phyloP scores from a whole-genome alignment of 2,329 filamentous ascomycete genomes.

The Curvularia sp. region DNA sequence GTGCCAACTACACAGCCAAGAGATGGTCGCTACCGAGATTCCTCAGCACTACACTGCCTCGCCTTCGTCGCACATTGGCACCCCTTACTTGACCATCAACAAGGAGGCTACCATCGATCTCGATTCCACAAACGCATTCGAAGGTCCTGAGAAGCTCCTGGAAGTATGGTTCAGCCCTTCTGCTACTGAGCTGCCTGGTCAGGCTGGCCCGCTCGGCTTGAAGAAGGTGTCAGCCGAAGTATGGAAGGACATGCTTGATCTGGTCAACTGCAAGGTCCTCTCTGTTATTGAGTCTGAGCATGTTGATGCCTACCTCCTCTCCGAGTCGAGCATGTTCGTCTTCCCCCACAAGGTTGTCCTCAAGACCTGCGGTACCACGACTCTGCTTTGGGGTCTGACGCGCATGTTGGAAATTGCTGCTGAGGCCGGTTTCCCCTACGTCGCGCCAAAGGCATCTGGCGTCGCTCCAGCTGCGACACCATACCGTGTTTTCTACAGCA shows the following conservation, averaged over 20 bases:
- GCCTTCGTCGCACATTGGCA: slow-evolving; percentile 76
- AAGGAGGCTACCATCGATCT: slow-evolving; percentile 89
- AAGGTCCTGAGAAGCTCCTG: slow-evolving; percentile 96
- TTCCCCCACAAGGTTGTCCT: slow-evolving; percentile 99
- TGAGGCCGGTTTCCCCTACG: slow-evolving; percentile 86
- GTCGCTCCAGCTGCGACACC: slow-evolving; percentile 81
- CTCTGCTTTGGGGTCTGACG: slow-evolving; percentile 84
- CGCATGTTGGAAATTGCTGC: slow-evolving; percentile 93
- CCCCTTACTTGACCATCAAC: slow-evolving; percentile 94
- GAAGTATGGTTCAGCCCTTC: slow-evolving; percentile 97
- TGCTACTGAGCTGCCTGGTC: slow-evolving; percentile 72
- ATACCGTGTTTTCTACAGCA: slow-evolving; percentile 97
- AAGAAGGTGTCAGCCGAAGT: slow-evolving; percentile 83
- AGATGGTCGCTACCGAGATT: slow-evolving; percentile 86
- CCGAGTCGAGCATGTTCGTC: slow-evolving; percentile 99
- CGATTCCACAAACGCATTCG: slow-evolving; percentile 95
- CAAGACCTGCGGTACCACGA: slow-evolving; percentile 98
- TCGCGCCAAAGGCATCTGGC: slow-evolving; percentile 71
- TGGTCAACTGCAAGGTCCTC: slow-evolving; percentile 98
- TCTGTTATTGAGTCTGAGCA: slow-evolving; percentile 92
- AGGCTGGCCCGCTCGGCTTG: slow-evolving; percentile 76
- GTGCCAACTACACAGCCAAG: slow-evolving; percentile 51
- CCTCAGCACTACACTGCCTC: slow-evolving; percentile 84
- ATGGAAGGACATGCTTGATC: slow-evolving; percentile 96
- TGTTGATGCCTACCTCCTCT: slow-evolving; percentile 94